Conservation (phyloP, 169 alveolate genomes). For the Eimeria brunetti region DNA sequence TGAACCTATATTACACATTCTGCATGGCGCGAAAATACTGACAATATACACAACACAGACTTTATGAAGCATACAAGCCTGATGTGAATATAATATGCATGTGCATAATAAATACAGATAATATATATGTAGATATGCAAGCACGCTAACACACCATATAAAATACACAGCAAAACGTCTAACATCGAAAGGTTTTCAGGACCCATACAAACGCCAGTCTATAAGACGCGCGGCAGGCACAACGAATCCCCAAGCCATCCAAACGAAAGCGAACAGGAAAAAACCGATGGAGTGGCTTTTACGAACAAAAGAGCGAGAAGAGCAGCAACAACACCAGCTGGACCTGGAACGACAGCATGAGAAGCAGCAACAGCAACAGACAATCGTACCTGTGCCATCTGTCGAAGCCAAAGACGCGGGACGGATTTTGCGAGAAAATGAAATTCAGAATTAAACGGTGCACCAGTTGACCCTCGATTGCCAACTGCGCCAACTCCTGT, state of each 20-base stretch:
- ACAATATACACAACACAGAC: too few relatives aligned
- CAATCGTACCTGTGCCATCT: conserved; percentile 60
- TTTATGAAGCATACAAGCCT: too few relatives aligned
- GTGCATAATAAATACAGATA: background rate
- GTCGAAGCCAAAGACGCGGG: conserved; percentile 68
- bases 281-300: background rate
- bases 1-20: background rate
- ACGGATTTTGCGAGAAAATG: conserved; percentile 26
- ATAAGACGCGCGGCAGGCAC: background rate
- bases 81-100: too few relatives aligned
- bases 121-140: background rate
- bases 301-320: background rate
- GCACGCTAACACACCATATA: background rate
- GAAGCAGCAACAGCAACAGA: background rate
- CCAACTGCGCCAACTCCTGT: conserved; percentile 48
- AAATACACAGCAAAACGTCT: too few relatives aligned
- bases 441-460: conserved; percentile 37
- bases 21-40: too few relatives aligned
- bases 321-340: background rate
- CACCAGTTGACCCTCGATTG: conserved; percentile 50
- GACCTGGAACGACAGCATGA: background rate
- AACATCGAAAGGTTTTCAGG: background rate
- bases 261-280: background rate
- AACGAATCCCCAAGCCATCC: background rate
- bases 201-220: background rate